A percentile compares a stretch with the other conserved stretches of the same genome.
phyloP scores from a whole-genome alignment of 1,284 basidiomycete genomes.

The Earliella scabrosa region DNA sequence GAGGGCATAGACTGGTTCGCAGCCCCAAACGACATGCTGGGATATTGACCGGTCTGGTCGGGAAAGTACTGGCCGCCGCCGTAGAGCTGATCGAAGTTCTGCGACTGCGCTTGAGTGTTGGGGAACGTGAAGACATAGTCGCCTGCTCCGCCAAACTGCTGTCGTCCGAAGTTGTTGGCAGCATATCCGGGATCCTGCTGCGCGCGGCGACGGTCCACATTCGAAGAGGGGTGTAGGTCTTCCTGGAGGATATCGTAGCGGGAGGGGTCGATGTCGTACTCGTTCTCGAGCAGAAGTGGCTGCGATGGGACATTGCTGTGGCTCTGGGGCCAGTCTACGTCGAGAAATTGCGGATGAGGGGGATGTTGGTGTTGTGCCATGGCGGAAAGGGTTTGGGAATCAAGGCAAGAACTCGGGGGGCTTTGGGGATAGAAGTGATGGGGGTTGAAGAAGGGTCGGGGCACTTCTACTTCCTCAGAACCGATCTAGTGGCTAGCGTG shows the following conservation, averaged over 20 bases:
- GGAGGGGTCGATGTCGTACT: slow-evolving; percentile 31
- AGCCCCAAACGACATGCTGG: slow-evolving; percentile 9
- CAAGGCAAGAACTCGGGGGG: background rate
- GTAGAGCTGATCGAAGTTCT: slow-evolving; percentile 10
- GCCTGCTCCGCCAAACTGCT: slow-evolving; percentile 16
- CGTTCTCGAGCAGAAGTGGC: slow-evolving; percentile 33
- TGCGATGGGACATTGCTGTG: slow-evolving; percentile 21
- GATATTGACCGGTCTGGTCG: slow-evolving; percentile 11
- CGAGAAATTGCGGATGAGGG: slow-evolving; percentile 44
- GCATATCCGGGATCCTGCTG: slow-evolving; percentile 14
- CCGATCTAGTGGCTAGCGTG: slow-evolving; percentile 1
- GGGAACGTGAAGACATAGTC: slow-evolving; percentile 25
- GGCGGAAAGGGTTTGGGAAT: slow-evolving; percentile 17
- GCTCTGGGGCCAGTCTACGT: slow-evolving; percentile 28
- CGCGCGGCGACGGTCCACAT: slow-evolving; percentile 15
- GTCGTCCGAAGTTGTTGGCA: slow-evolving; percentile 11
- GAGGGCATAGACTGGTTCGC: slow-evolving; percentile 19
- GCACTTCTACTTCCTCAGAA: no score
- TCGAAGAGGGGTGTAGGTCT: slow-evolving; percentile 10
- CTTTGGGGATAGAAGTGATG: background rate
- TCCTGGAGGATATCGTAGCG: slow-evolving; percentile 28
- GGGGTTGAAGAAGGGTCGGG: no score
- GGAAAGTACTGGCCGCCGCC: slow-evolving; percentile 12
- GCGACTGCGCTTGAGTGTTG: slow-evolving; percentile 12
- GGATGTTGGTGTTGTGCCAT: slow-evolving; percentile 46